phyloP scores from a whole-genome alignment of 2,329 filamentous ascomycete species.

The Penicillium sp. region DNA sequence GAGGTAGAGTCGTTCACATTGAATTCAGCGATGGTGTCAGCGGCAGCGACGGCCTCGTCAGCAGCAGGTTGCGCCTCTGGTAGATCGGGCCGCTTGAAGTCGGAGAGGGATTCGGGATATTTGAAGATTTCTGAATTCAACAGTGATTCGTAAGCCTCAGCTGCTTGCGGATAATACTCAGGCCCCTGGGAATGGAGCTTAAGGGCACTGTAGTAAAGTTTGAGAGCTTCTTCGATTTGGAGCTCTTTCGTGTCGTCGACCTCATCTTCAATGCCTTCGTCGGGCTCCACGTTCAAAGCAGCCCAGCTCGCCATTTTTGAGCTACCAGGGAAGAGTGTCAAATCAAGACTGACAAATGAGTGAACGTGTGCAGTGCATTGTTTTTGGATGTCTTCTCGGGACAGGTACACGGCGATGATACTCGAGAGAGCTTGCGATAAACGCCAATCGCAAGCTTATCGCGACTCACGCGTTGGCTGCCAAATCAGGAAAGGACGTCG shows the following conservation, averaged over 20 bases:
- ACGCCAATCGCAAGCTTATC: conserved; percentile 4
- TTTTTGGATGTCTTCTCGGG: too few species aligned
- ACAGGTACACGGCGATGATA: background rate
- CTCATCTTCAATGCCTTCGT: conserved; percentile 84
- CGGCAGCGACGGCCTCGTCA: conserved; percentile 13
- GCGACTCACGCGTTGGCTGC: conserved; percentile 14
- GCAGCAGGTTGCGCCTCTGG: conserved; percentile 32
- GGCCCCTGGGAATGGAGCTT: conserved; percentile 88
- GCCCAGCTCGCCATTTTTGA: conserved; percentile 59
- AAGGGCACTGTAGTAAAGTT: conserved; percentile 84
- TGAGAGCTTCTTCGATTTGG: conserved; percentile 93
- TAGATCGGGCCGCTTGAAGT: conserved; percentile 66
- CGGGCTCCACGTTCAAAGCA: conserved; percentile 88
- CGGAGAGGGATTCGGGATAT: conserved; percentile 79
- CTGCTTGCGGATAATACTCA: conserved; percentile 66
- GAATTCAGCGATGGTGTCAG: conserved; percentile 42
- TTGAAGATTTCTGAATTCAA: conserved; percentile 92
- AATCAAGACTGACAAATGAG: background rate
- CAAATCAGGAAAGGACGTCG: conserved; percentile 14
- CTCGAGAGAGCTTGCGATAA: background rate
- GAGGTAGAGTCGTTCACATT: conserved; percentile 66
- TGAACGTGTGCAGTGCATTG: too few species aligned
- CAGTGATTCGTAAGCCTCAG: conserved; percentile 72
- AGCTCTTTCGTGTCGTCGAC: conserved; percentile 93
- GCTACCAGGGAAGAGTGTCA: conserved; percentile 5